A percentile compares a stretch with the other conserved stretches of the same genome.
Conservation (phyloP, 176 grass and related monocot species). For the Aegilops longissima region DNA sequence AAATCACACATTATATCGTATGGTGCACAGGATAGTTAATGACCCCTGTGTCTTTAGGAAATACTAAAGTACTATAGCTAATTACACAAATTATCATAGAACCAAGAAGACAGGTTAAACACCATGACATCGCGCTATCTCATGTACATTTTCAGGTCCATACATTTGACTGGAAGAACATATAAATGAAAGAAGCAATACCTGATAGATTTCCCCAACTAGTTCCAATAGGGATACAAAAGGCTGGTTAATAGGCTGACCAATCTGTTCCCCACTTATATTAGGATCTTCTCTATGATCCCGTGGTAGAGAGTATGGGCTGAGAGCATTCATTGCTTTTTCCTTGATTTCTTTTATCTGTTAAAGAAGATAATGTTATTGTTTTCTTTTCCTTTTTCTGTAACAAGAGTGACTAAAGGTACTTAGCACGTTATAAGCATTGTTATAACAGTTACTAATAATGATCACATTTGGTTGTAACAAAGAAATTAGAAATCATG, state of each 20-base stretch:
- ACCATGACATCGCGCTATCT: slow-evolving; percentile 11
- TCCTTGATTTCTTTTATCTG: slow-evolving; percentile 99
- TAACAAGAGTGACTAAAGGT: background rate
- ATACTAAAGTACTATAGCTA: slow-evolving; percentile 2
- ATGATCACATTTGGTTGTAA: background rate
- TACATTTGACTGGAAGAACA: slow-evolving; percentile 10
- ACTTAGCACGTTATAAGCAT: background rate
- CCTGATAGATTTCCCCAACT: slow-evolving; percentile 88
- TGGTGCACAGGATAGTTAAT: background rate
- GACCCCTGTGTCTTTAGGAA: background rate
- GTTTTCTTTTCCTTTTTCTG: background rate
- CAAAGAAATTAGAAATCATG: slow-evolving; percentile 15
- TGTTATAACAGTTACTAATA: background rate
- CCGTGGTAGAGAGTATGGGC: slow-evolving; percentile 47
- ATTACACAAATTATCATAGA: background rate
- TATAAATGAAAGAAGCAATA: slow-evolving; percentile 38
- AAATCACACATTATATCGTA: slow-evolving; percentile 9
- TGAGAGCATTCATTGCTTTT: slow-evolving; percentile 82
- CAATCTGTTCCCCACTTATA: slow-evolving; percentile 47
- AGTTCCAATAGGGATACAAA: slow-evolving; percentile 93
- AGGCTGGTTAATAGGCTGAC: slow-evolving; percentile 42
- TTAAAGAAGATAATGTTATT: slow-evolving; percentile 31
- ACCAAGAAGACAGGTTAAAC: background rate
- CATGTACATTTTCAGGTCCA: background rate
- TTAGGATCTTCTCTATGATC: slow-evolving; percentile 53